Percentiles rank a stretch among this genome's conserved stretches.
Conservation (phyloP, 768 basidiomycete species). For the Tylopilus sp. region DNA sequence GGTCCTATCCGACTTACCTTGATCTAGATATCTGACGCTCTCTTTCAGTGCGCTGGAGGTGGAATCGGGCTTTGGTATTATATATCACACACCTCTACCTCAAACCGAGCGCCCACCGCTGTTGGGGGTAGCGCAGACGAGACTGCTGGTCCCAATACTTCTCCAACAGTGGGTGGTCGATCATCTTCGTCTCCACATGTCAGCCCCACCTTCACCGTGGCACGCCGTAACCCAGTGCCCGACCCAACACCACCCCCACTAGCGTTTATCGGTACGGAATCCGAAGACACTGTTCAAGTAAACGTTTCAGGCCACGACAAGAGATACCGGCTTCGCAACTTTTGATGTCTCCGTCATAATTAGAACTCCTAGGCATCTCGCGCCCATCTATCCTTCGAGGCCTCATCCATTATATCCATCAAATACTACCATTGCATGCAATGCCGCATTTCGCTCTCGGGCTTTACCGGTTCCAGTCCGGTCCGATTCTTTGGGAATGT, state of each 20-base stretch:
- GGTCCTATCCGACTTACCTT: no score
- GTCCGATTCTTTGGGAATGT: conserved; percentile 14
- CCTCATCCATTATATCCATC: conserved; percentile 3
- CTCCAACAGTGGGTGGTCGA: conserved; percentile 13
- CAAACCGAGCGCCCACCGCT: conserved; percentile 52
- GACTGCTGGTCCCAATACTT: conserved; percentile 22
- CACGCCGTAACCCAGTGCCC: conserved; percentile 31
- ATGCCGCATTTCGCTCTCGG: not conserved
- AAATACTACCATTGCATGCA: conserved; percentile 4
- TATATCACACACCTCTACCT: conserved; percentile 47
- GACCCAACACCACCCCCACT: conserved; percentile 18
- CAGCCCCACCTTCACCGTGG: conserved; percentile 60
- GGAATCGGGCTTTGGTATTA: conserved; percentile 62
- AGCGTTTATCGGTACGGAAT: conserved; percentile 3
- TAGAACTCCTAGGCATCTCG: not conserved
- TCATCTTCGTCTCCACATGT: conserved; percentile 40
- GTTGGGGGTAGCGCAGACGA: conserved; percentile 63
- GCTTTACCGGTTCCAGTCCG: not conserved
- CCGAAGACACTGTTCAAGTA: conserved; percentile 1
- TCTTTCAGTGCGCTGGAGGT: conserved; percentile 43
- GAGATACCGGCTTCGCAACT: conserved; percentile 8
- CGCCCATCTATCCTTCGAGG: not conserved
- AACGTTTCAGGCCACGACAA: conserved; percentile 6
- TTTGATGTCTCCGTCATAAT: conserved; percentile 8
- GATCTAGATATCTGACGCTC: not conserved